These are phyloP conservation scores for Neurospora sp. DNA, from an alignment of 495 filamentous ascomycete species.

Conservation along the genomic window DNA sequence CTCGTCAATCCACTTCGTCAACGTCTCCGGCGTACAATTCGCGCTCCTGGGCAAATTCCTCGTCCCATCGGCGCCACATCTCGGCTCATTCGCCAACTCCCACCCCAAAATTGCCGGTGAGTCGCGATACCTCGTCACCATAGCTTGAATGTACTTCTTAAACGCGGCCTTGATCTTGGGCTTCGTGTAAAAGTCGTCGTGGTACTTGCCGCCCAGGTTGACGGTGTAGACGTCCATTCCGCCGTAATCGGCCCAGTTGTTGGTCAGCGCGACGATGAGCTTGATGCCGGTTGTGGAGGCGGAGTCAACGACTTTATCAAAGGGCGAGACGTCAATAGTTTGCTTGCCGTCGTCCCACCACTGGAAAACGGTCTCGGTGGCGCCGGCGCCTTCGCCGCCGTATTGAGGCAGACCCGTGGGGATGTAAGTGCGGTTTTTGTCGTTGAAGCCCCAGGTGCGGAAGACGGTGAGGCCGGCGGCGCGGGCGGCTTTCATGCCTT, in stretches of 20 bases:
- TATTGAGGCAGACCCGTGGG: constrained; percentile 31
- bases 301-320: constrained; percentile 56
- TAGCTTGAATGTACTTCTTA: constrained; percentile 40
- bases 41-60: not conserved
- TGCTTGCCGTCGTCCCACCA: constrained; percentile 29
- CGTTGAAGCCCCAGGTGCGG: constrained; percentile 53
- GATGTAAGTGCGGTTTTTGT: constrained; percentile 45
- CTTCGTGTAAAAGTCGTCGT: constrained; percentile 28
- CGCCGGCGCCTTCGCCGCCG: constrained; percentile 38
- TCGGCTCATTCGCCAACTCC: constrained; percentile 48
- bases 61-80: constrained; percentile 16
- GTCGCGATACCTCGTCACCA: constrained; percentile 40
- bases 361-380: constrained; percentile 42
- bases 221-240: constrained; percentile 36
- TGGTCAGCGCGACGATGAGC: constrained; percentile 44
- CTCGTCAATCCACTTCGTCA: constrained; percentile 37
- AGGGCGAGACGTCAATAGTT: constrained; percentile 48
- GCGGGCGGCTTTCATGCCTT: constrained; percentile 40
- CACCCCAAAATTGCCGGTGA: constrained; percentile 43
- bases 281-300: constrained; percentile 50
- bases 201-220: constrained; percentile 22
- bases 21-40: constrained; percentile 30
- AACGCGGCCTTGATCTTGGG: constrained; percentile 34
- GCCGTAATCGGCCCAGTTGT: constrained; percentile 48
- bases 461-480: constrained; percentile 51